Base-by-base conservation (phyloP, 106 monocot species). In the Dendrobium nobile region DNA sequence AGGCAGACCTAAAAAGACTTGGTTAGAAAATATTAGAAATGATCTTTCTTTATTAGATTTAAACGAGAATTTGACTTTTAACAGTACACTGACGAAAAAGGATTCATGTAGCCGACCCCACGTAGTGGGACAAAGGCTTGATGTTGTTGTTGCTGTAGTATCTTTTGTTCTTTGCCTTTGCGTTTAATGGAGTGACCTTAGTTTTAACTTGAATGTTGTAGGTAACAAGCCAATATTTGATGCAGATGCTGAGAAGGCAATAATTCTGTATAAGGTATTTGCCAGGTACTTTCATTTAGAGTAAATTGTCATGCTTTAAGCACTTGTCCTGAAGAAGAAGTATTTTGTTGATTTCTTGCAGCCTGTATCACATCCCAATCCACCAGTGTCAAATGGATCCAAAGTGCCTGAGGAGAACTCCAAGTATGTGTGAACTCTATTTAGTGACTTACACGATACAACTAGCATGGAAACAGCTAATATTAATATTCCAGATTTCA, bases 241-340 rank as follows among this genome's bases (percentile, higher is more conserved):
- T 76, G 22, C 48, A 11, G 48, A 76, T 51, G 26, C 47, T 76
- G 89, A 88, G 45, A 91, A 88, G 67, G 88, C 88, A n/a, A 88
- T 86, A 72, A 80, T 96, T 67, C 72, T 90, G 59, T 93, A 90
- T 78, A 93, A 96, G 93, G 95, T 96, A 87, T 56, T 68, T 42
- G 51, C 54, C 2, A 73, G 33, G 20, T n/a, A 74, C 42, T 42
- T 43, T 16, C 15, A 9, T 75, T 80, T 28, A 61, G 72, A 41
- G 16, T 73, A 48, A 43, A 43, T 11, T 67, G 48, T n/a, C 16
- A 10, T 44, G 47, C 28, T 24, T 68, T 51, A 16, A 74, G 19
- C 20, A 48, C 24, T 27, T 76, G 8, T 3, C 26, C 20, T 76
- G 18, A 19, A 2, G 47, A 16, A 24, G 13, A 76, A 28, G 43